Percentiles rank a stretch among this genome's conserved stretches.
Evolutionary conservation across 176 grass and related monocot genomes (phyloP).

Genomic region (Bolboschoenus planiculmis): DNA sequence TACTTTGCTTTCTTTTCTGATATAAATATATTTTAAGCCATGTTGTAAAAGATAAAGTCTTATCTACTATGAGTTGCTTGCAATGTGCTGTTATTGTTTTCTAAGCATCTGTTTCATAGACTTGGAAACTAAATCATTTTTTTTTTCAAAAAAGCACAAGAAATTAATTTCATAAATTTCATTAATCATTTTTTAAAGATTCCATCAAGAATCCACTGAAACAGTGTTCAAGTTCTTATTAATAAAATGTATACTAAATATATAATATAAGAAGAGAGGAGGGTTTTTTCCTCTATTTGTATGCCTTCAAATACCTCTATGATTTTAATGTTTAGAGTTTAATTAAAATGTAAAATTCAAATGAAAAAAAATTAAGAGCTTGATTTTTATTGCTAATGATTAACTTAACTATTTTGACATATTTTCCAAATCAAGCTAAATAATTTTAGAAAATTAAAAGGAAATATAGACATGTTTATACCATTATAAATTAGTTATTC

Average conservation of each 20-base stretch:
- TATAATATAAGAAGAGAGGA: neutral
- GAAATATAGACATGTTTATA: neutral
- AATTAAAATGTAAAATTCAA: neutral
- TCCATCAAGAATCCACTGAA: neutral
- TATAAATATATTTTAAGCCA: neutral
- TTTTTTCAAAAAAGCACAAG: no score
- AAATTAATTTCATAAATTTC: neutral
- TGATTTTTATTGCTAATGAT: neutral
- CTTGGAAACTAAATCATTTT: neutral
- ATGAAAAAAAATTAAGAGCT: neutral
- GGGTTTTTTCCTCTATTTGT: neutral
- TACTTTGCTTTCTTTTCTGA: neutral
- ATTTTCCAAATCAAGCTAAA: neutral
- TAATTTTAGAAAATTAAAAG: neutral
- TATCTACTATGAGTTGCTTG: neutral
- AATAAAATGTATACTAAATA: neutral
- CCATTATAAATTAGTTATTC: neutral
- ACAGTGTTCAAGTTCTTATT: neutral
- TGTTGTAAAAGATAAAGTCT: neutral
- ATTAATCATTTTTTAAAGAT: no score
- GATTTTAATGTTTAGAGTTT: neutral
- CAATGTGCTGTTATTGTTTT: neutral
- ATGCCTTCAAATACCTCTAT: neutral
- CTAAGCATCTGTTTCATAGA: neutral
- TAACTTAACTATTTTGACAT: neutral